Percentiles rank a stretch among this genome's conserved stretches.
Conservation (phyloP, 2,329 filamentous ascomycete genomes). For the Aspergillus felis region DNA sequence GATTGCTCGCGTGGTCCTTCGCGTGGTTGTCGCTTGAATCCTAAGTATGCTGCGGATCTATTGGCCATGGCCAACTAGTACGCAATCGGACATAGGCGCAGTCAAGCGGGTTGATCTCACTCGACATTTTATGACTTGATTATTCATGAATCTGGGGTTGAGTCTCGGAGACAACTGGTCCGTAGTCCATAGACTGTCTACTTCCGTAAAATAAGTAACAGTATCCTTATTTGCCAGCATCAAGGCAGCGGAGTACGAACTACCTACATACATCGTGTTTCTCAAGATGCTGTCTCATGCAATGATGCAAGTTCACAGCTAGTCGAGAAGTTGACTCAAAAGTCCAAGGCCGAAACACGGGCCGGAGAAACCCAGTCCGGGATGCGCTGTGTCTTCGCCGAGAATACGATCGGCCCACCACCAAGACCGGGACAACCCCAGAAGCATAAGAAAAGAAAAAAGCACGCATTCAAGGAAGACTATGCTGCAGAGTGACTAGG, state of each 20-base stretch:
- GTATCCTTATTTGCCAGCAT: too few relatives aligned
- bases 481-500: too few relatives aligned
- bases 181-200: too few relatives aligned
- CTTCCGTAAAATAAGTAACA: too few relatives aligned
- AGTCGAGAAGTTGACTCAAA: neutral
- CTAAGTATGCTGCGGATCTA: too few relatives aligned
- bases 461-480: too few relatives aligned
- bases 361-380: constrained; percentile 1
- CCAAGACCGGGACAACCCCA: neutral
- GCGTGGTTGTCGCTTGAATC: constrained; percentile 10
- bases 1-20: constrained; percentile 5
- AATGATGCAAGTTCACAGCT: too few relatives aligned
- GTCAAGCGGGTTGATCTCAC: neutral
- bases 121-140: neutral
- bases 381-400: neutral
- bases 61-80: constrained; percentile 3
- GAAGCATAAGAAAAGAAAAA: too few relatives aligned
- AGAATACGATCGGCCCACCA: neutral
- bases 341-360: neutral
- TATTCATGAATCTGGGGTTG: constrained; percentile 17
- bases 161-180: constrained; percentile 9
- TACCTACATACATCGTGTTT: too few relatives aligned
- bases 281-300: too few relatives aligned
- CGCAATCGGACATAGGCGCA: neutral
- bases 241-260: too few relatives aligned